Conservation (phyloP, 331 rosid species). For the Malus hybrid region DNA sequence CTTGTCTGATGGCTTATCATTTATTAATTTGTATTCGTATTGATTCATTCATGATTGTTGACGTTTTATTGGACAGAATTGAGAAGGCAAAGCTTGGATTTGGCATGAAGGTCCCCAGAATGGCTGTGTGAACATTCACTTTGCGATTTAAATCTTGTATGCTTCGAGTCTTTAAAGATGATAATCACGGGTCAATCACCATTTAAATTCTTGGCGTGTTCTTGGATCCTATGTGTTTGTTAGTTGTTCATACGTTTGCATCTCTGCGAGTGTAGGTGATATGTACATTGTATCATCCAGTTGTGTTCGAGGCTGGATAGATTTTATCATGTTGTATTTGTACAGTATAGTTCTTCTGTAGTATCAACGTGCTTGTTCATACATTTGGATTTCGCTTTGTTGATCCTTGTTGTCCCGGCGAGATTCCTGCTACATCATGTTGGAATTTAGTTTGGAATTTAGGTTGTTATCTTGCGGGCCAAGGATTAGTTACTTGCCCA, state of each 20-base stretch:
- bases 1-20: background rate
- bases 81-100: constrained; percentile 36
- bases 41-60: background rate
- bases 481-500: too few relatives aligned
- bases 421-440: background rate
- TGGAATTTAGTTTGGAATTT: too few relatives aligned
- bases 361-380: background rate
- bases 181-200: background rate
- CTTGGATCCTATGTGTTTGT: background rate
- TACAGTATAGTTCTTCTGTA: background rate
- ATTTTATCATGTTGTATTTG: background rate
- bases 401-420: background rate
- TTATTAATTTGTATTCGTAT: background rate
- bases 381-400: background rate
- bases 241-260: background rate
- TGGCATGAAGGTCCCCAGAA: constrained; percentile 47
- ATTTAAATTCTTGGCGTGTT: background rate
- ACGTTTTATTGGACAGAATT: constrained; percentile 22
- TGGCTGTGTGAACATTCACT: constrained; percentile 9
- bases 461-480: too few relatives aligned
- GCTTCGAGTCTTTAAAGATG: constrained; percentile 1
- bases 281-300: background rate
- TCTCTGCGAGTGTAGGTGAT: background rate
- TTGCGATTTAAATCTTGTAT: background rate
- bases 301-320: background rate